Evolutionary conservation across 2,329 filamentous ascomycete genomes (phyloP), one percentile per base, ranked within the genome.

Genomic region (Cryphonectria parasitica): DNA sequence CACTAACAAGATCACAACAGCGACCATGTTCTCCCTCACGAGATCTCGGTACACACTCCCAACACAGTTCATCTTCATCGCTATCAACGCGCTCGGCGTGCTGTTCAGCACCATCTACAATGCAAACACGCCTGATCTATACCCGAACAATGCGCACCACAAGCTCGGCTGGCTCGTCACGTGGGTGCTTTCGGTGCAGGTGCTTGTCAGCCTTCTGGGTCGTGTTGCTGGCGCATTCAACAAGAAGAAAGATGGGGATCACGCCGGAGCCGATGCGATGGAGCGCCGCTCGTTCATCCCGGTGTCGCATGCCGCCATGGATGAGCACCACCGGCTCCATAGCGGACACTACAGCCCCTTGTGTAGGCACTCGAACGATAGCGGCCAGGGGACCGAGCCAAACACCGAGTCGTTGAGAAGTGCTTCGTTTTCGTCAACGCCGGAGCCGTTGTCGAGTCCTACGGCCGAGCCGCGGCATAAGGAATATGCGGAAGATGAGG

Each of bases 131-230:
- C 94, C 94, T 0, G 93, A 97, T 77, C 83, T 98, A 31, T 98
- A 97, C 78, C 90, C 90, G 43, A 91, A 92, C 78, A 97, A 97
- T 78, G 88, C 91, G n/a, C 95, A 98, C 79, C 90, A 94, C 82
- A 94, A 92, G 79, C 86, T 95, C 60, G 94, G 94, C 68, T 98
- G 95, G 95, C 85, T 93, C 58, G 86, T 91, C 41, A 95, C 92
- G 3, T 92, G 89, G 84, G 84, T 95, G 4, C 85, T 92, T 15
- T 85, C 85, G 67, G 89, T 87, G 0, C 95, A 97, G 82, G 86
- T 91, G 22, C 76, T 91, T 54, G 83, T 97, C 78, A 88, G 89
- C 64, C 78, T 94, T 68, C 81, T 93, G 63, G 89, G 90, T 67
- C 82, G 86, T 58, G 88, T 92, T 72, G 85, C 87, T 5, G 85